Evolutionary conservation across 345 rosid species (phyloP).

Genomic region (Alliaria petiolata): DNA sequence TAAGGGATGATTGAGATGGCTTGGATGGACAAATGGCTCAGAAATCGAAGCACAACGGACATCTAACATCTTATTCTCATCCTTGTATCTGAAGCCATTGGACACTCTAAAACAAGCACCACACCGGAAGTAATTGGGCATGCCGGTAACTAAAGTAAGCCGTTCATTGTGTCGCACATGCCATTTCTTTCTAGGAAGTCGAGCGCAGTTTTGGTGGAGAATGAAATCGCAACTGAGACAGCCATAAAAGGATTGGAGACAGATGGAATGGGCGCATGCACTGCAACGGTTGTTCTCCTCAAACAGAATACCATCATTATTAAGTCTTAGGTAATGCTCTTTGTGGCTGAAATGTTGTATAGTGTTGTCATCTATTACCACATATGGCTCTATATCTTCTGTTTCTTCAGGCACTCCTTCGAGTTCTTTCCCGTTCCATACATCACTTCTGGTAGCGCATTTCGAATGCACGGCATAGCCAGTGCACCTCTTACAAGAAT

Average conservation of each 20-base stretch:
- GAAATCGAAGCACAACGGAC: background rate
- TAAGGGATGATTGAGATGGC: too few relatives aligned
- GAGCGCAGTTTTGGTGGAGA: background rate
- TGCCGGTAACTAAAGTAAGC: too few relatives aligned
- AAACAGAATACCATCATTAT: too few relatives aligned
- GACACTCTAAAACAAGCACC: rapidly evolving
- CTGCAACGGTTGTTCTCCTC: background rate
- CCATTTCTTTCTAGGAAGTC: background rate
- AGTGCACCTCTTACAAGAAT: background rate
- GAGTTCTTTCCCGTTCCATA: background rate
- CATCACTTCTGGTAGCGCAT: background rate
- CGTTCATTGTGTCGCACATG: background rate
- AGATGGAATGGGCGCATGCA: background rate
- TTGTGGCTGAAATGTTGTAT: too few relatives aligned
- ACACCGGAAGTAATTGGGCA: background rate
- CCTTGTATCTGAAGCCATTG: background rate
- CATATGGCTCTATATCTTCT: background rate
- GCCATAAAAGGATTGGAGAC: background rate
- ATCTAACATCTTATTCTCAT: background rate
- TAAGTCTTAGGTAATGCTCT: too few relatives aligned
- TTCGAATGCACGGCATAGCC: background rate
- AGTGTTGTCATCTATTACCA: background rate
- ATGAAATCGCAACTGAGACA: background rate
- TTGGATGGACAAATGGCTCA: background rate
- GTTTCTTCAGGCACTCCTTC: background rate